Conservation (phyloP, 495 filamentous ascomycete species). For the Penicillium flavigenum region DNA sequence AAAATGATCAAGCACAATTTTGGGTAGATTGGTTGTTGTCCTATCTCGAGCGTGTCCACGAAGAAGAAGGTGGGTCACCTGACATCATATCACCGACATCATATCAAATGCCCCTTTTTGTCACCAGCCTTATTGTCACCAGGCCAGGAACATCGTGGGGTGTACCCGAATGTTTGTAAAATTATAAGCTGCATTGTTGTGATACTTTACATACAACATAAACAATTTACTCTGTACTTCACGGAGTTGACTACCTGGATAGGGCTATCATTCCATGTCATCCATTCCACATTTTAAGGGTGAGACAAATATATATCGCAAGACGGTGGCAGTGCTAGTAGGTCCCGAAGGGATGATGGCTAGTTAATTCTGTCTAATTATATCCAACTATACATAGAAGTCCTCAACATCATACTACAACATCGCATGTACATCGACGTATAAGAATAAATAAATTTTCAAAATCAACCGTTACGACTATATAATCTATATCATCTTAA, state of each 20-base stretch:
- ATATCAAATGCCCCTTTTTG: not conserved
- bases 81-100: not conserved
- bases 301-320: too few species aligned
- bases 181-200: not conserved
- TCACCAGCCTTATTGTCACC: too few species aligned
- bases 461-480: not conserved
- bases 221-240: not conserved
- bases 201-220: not conserved
- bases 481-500: not conserved
- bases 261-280: not conserved
- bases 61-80: conserved; percentile 7
- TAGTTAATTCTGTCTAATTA: not conserved
- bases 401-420: not conserved
- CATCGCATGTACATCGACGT: not conserved
- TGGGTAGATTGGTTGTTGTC: not conserved
- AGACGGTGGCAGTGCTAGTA: not conserved
- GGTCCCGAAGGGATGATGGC: not conserved
- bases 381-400: not conserved
- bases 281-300: not conserved
- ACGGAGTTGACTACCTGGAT: not conserved
- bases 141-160: too few species aligned
- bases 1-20: not conserved
- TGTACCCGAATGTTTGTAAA: not conserved
- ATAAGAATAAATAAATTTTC: not conserved
- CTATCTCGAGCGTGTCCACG: not conserved